A percentile compares a stretch with the other conserved stretches of the same genome.
phyloP scores from a whole-genome alignment of 2,329 filamentous ascomycete species.

The Alternaria metachromatica region DNA sequence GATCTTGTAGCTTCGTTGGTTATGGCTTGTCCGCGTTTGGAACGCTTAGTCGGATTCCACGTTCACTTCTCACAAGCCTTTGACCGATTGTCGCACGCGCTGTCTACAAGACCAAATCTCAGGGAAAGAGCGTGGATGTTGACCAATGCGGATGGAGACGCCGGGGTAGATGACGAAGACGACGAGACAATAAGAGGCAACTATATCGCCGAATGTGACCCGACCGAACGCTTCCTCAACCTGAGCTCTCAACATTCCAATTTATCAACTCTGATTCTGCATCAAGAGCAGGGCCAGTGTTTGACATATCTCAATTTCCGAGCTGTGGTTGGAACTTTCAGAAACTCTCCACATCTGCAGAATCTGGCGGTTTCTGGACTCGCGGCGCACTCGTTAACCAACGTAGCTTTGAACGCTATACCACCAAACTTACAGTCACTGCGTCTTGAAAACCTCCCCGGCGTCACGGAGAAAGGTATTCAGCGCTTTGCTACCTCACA shows the following conservation, averaged over 20 bases:
- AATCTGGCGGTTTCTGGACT: conserved; percentile 64
- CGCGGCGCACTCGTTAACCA: conserved; percentile 61
- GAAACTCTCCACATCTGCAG: conserved; percentile 59
- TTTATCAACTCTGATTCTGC: conserved; percentile 61
- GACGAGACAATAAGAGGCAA: conserved; percentile 38
- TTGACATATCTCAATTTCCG: conserved; percentile 59
- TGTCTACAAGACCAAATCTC: conserved; percentile 61
- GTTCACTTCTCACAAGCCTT: conserved; percentile 61
- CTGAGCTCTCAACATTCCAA: conserved; percentile 60
- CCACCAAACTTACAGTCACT: conserved; percentile 58
- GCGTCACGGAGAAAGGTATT: conserved; percentile 63
- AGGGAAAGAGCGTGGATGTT: conserved; percentile 65
- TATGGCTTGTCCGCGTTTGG: conserved; percentile 65
- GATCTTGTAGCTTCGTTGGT: conserved; percentile 63
- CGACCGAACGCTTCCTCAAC: conserved; percentile 60
- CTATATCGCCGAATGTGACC: conserved; percentile 54
- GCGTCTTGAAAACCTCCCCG: conserved; percentile 62
- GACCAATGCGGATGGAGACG: conserved; percentile 21
- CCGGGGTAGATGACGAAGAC: conserved; percentile 32
- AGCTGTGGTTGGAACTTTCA: conserved; percentile 61
- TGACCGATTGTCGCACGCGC: conserved; percentile 61
- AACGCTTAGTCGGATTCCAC: conserved; percentile 61
- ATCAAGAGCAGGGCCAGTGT: conserved; percentile 40
- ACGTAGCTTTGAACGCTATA: conserved; percentile 61
- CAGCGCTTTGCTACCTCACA: conserved; percentile 58